A percentile compares a stretch with the other conserved stretches of the same genome.
These are phyloP conservation scores for Zoysia pacifica DNA, from an alignment of 176 grass and related monocot species.

Conservation along the genomic window DNA sequence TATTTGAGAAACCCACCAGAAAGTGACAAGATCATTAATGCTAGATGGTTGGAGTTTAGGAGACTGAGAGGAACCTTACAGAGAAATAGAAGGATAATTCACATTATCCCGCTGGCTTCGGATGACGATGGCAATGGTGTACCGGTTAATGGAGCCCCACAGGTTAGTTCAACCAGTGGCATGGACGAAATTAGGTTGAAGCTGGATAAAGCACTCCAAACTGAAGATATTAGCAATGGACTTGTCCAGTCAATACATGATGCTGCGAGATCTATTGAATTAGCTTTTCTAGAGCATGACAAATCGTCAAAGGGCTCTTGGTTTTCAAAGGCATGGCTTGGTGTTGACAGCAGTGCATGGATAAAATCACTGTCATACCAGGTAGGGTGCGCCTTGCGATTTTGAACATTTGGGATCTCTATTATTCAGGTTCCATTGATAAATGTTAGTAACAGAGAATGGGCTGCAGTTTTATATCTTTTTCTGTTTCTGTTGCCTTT, in stretches of 20 bases:
- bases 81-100: slow-evolving; percentile 44
- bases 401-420: neutral
- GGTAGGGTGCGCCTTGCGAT: slow-evolving; percentile 36
- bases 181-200: slow-evolving; percentile 79
- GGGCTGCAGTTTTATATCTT: neutral
- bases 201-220: slow-evolving; percentile 69
- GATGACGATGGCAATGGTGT: slow-evolving; percentile 60
- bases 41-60: slow-evolving; percentile 67
- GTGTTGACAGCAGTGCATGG: slow-evolving; percentile 89
- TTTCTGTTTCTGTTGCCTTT: slow-evolving; percentile 2
- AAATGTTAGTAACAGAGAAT: neutral
- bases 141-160: slow-evolving; percentile 63
- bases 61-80: slow-evolving; percentile 42
- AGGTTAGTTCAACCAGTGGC: slow-evolving; percentile 56
- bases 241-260: slow-evolving; percentile 92
- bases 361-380: slow-evolving; percentile 87
- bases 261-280: slow-evolving; percentile 88
- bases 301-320: slow-evolving; percentile 60
- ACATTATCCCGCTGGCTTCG: slow-evolving; percentile 53
- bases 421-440: neutral
- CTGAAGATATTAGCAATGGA: slow-evolving; percentile 68
- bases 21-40: slow-evolving; percentile 33
- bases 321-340: slow-evolving; percentile 83
- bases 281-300: slow-evolving; percentile 70
- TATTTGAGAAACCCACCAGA: slow-evolving; percentile 37